Evolutionary conservation across 257 asterid species (phyloP), one percentile per base, ranked within the genome.

Genomic region (Thymus quinquecostatus): DNA sequence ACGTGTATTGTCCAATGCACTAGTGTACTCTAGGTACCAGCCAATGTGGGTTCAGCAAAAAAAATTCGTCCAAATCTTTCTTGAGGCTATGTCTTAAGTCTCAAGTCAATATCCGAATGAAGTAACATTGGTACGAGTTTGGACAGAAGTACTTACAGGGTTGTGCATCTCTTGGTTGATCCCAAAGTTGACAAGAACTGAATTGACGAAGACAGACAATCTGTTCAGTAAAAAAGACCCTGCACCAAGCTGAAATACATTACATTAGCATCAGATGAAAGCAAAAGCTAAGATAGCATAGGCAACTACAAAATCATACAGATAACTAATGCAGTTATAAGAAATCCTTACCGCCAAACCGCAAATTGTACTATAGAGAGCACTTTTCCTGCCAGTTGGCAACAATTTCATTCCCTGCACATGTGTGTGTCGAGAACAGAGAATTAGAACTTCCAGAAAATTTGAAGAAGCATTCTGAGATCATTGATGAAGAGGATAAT

Each of bases 371-470:
- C 90, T 86, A 75, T 92, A 92, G 58, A 92, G 86, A 57, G 90
- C 89, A 76, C 63, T 92, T 81, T 87, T 92, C 79, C 96, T 82
- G 71, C 92, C 96, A 63, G 95, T 82, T 38, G 97, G 98, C 79
- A 92, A 80, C 77, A 92, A 78, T 74, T 92, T 92, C 98, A 90
- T 92, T 60, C 92, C 98, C 97, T 92, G 91, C 47, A 84, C 45
- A 73, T 74, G 32, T 70, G 56, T 60, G 69, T 56, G 69, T 75
- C 73, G 65, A 51, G 10, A 68, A 45, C 0, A 60, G 34, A 9
- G 7, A 27, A 68, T 62, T 71, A 66, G 30, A 36, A 57, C 59
- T 28, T 48, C 4, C 21, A n/a, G 11, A 49, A 28, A 21, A 49
- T 21, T 41, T 8, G 34, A 32, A 6, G 43, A 45, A n/a, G 21